Base-by-base conservation (phyloP, 495 filamentous ascomycete genomes). In the Xylaria flabelliformis region DNA sequence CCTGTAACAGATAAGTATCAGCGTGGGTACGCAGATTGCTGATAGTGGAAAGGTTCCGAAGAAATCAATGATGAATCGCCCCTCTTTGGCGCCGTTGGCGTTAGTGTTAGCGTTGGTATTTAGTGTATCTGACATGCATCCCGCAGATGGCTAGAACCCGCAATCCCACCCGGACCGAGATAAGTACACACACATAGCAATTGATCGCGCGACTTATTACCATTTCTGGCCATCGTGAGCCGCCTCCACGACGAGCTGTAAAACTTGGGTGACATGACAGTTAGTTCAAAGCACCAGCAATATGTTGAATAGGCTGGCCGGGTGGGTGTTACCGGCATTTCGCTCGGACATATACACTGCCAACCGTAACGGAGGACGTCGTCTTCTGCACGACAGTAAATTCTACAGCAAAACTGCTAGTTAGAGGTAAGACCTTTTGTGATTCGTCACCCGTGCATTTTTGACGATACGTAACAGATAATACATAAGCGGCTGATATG, bases 191-290 rank as follows among this genome's bases (percentile, higher is more conserved):
- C 58, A 44, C 39, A 67, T 21, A 61, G 48, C n/a, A 44, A 32
- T 36, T 67, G 65, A 56, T 67, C 65, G 65, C 65, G 65, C 65
- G 65, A 67, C 65, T 36, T n/a, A 21, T 56, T 67, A 3, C 65
- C 65, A 32, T 21, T 55, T n/a, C 29, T 36, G 65, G 65, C 50
- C 42, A 65, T 65, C 15, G 42, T 65, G 63, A 67, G 42, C 46
- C 46, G 62, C 62, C 63, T 34, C 15, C 19, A 21, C 56, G 6
- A 4, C 32, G 56, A 39, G 32, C 56, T 36, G 19, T 7, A 64
- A 44, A 3, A 19, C 39, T 3, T 24, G 7, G 10, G 21, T 66
- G 64, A 67, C n/a, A 42, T 42, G 39, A 46, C 15, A 46, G 19
- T 48, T 48, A 46, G 19, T 48, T 48, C 10, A 32, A 32, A 13